phyloP scores from a whole-genome alignment of 2,329 filamentous ascomycete species.

The Pyrenochaeta sp. region DNA sequence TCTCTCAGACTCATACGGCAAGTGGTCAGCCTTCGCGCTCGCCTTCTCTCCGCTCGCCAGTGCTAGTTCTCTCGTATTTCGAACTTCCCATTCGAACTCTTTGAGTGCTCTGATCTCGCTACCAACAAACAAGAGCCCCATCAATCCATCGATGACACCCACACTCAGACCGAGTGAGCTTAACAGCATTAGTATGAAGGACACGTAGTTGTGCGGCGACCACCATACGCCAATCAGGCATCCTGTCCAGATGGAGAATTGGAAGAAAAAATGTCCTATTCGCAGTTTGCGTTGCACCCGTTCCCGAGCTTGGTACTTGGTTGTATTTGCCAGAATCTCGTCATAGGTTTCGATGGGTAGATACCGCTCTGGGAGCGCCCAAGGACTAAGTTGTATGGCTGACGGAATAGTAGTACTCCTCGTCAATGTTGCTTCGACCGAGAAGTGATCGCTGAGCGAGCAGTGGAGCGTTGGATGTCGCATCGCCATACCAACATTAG shows the following conservation, averaged over 20 bases:
- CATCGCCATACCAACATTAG: conserved; percentile 79
- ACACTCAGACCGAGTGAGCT: conserved; percentile 79
- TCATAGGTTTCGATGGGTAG: conserved; percentile 67
- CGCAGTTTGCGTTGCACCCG: conserved; percentile 75
- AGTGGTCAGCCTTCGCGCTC: neutral
- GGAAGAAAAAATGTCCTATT: conserved; percentile 74
- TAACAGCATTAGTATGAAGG: conserved; percentile 81
- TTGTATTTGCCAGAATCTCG: conserved; percentile 75
- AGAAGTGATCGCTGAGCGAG: conserved; percentile 94
- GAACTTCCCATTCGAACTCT: conserved; percentile 94
- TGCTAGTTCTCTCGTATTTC: conserved; percentile 40
- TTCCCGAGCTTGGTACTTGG: conserved; percentile 75
- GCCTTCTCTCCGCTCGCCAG: conserved; percentile 20
- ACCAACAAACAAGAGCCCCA: conserved; percentile 86
- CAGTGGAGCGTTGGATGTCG: conserved; percentile 83
- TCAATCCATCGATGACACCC: conserved; percentile 83
- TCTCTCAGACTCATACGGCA: conserved; percentile 2
- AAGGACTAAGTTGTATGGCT: conserved; percentile 16
- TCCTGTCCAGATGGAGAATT: conserved; percentile 72
- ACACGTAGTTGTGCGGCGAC: conserved; percentile 76
- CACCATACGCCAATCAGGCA: conserved; percentile 89
- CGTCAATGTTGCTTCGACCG: conserved; percentile 79
- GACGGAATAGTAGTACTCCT: conserved; percentile 25
- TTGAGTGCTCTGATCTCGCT: conserved; percentile 82
- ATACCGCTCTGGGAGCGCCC: conserved; percentile 35